phyloP scores from a whole-genome alignment of 2,329 filamentous ascomycete genomes.

The Didymella sp. region DNA sequence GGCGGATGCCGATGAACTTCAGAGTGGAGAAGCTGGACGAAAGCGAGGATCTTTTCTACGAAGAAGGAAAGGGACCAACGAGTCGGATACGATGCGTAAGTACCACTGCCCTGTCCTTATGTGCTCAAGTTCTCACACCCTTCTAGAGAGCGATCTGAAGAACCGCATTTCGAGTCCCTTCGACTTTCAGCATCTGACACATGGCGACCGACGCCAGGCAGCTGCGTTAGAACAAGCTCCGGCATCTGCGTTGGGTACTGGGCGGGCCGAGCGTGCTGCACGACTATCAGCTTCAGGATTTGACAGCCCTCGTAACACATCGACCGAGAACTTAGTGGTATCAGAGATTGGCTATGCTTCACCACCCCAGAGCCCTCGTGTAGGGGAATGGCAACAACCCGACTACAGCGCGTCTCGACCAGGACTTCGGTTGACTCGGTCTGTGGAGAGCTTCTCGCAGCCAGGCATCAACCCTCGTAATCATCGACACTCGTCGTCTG shows the following conservation, averaged over 20 bases:
- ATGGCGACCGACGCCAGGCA: conserved; percentile 64
- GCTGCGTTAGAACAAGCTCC: conserved; percentile 59
- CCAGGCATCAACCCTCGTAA: conserved; percentile 54
- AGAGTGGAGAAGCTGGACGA: conserved; percentile 35
- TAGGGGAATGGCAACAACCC: conserved; percentile 21
- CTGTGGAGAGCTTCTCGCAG: conserved; percentile 63
- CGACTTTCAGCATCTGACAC: conserved; percentile 69
- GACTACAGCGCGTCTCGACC: conserved; percentile 21
- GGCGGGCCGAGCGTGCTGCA: conserved; percentile 10
- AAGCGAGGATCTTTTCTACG: conserved; percentile 46
- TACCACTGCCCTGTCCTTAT: neutral
- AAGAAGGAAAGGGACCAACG: conserved; percentile 37
- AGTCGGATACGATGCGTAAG: conserved; percentile 38
- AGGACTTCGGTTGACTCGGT: conserved; percentile 41
- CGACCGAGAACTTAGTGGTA: conserved; percentile 5
- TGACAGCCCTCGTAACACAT: conserved; percentile 3
- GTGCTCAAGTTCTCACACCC: neutral
- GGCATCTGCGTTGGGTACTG: conserved; percentile 58
- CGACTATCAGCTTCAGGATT: conserved; percentile 4
- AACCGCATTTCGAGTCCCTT: conserved; percentile 65
- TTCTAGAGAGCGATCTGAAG: conserved; percentile 36
- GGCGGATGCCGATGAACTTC: conserved; percentile 29
- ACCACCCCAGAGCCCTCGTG: conserved; percentile 34
- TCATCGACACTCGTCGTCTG: conserved; percentile 49
- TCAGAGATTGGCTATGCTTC: conserved; percentile 31